Evolutionary conservation across 805 yeast species (phyloP).

Genomic region (Kuraishia capsulata): DNA sequence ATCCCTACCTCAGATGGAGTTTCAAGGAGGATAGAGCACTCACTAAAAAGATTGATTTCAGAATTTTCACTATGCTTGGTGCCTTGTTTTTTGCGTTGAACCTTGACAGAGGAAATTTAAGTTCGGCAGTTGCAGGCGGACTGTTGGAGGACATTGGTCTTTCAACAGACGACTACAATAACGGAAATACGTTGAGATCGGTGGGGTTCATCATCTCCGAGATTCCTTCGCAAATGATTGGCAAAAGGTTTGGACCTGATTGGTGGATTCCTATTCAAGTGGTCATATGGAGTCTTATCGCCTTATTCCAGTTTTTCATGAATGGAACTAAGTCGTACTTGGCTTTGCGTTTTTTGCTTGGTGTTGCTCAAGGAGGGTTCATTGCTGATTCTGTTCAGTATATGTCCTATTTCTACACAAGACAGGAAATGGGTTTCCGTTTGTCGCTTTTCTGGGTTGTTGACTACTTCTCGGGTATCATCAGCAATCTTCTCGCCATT

Average conservation of each 20-base stretch:
- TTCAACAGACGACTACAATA: conserved; percentile 22
- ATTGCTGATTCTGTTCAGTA: conserved; percentile 21
- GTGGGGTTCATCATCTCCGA: conserved; percentile 23
- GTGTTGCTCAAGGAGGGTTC: conserved; percentile 22
- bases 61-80: neutral
- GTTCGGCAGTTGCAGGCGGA: neutral
- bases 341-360: conserved; percentile 19
- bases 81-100: neutral
- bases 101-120: neutral
- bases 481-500: conserved; percentile 32
- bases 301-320: conserved; percentile 18
- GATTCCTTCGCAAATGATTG: conserved; percentile 48
- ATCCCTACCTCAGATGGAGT: conserved; percentile 10
- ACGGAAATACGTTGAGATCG: conserved; percentile 21
- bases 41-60: neutral
- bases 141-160: conserved; percentile 15
- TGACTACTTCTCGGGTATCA: conserved; percentile 29
- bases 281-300: conserved; percentile 19
- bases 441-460: conserved; percentile 37
- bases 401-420: conserved; percentile 27
- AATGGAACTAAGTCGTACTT: conserved; percentile 15
- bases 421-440: conserved; percentile 32
- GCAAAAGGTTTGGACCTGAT: conserved; percentile 53
- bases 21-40: conserved; percentile 7
- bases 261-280: conserved; percentile 39